These are phyloP conservation scores for Glutinoglossum americanum DNA, from an alignment of 495 filamentous ascomycete species.

Conservation along the genomic window DNA sequence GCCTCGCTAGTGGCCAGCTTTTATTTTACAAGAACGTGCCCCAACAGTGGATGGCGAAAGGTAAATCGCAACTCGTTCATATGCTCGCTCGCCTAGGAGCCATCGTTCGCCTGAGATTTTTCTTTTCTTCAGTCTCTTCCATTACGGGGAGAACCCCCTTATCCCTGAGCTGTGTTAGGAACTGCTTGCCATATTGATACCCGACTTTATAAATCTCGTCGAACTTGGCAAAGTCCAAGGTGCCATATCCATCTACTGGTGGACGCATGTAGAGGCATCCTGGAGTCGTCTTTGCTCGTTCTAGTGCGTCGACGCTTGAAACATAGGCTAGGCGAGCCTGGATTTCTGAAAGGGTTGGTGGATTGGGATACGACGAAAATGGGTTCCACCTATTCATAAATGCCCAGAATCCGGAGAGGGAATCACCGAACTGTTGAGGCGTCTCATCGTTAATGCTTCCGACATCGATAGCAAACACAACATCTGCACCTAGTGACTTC, in stretches of 20 bases:
- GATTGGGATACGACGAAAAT: slow-evolving; percentile 66
- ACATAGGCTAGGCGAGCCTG: slow-evolving; percentile 91
- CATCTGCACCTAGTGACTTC: slow-evolving; percentile 78
- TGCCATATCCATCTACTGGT: slow-evolving; percentile 82
- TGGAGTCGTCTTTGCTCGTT: slow-evolving; percentile 68
- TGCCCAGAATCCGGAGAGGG: slow-evolving; percentile 87
- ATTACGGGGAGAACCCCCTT: slow-evolving; percentile 48
- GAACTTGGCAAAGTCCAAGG: slow-evolving; percentile 89
- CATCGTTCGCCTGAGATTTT: slow-evolving; percentile 75
- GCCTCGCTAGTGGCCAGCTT: neutral
- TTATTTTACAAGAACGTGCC: too few species aligned
- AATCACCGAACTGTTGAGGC: slow-evolving; percentile 80
- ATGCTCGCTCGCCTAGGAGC: slow-evolving; percentile 86
- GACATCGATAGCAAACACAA: slow-evolving; percentile 92
- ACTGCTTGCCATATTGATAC: slow-evolving; percentile 65
- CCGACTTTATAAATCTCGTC: slow-evolving; percentile 88
- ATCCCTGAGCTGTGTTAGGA: slow-evolving; percentile 47
- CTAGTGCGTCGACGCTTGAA: slow-evolving; percentile 74
- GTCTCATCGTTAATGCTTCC: slow-evolving; percentile 76
- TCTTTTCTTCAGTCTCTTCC: slow-evolving; percentile 71
- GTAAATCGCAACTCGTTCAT: neutral
- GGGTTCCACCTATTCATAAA: slow-evolving; percentile 93
- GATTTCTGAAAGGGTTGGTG: slow-evolving; percentile 87
- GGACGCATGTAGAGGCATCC: slow-evolving; percentile 92
- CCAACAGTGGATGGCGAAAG: neutral